Percentiles rank a stretch among this genome's conserved stretches.
Conservation (phyloP, 306 rosid species). For the Ceratonia siliqua region DNA sequence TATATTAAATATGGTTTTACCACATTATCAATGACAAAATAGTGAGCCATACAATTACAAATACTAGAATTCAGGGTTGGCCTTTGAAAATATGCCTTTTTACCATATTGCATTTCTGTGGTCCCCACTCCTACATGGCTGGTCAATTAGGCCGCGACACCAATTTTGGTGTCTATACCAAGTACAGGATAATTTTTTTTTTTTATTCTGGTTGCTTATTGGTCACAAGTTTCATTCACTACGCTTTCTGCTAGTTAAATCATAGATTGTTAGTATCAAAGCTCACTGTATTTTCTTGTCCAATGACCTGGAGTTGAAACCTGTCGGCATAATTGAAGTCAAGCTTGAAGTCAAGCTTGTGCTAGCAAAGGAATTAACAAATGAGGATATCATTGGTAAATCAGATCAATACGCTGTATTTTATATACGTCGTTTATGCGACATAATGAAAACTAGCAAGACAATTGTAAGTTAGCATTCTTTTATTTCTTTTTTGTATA, state of each 20-base stretch:
- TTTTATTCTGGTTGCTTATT: neutral
- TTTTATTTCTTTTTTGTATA: constrained; percentile 5
- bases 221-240: constrained; percentile 22
- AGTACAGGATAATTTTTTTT: neutral
- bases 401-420: constrained; percentile 95
- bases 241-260: constrained; percentile 32
- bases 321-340: constrained; percentile 84
- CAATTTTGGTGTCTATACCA: constrained; percentile 3
- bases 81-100: neutral
- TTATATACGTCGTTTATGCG: too few species aligned
- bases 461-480: constrained; percentile 61
- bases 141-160: neutral
- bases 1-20: too few species aligned
- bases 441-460: constrained; percentile 83
- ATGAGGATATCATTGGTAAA: constrained; percentile 85
- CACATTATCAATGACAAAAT: neutral
- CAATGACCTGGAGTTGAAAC: constrained; percentile 89
- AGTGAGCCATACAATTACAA: neutral
- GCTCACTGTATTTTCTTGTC: constrained; percentile 35
- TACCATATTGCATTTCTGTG: constrained; percentile 6
- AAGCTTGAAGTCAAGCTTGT: too few species aligned
- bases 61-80: constrained; percentile 14
- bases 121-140: constrained; percentile 1
- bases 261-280: constrained; percentile 6
- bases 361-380: constrained; percentile 84